Percentiles rank a stretch among this genome's conserved stretches.
Conservation (phyloP, 176 grass and related monocot species). For the Urochloa ruziziensis region DNA sequence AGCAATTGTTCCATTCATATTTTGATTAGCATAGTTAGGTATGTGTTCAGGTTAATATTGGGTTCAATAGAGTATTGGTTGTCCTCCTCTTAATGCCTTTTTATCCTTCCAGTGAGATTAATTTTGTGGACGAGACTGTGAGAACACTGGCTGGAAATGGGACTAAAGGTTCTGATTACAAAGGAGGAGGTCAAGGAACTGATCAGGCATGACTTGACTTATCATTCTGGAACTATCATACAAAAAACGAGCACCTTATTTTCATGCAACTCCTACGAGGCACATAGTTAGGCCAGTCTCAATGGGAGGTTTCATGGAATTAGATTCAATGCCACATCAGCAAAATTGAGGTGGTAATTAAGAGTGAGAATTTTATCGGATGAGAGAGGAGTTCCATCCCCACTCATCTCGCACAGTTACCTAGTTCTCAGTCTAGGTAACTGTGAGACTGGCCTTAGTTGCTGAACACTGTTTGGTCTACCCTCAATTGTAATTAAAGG, state of each 20-base stretch:
- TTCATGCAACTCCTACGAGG: neutral
- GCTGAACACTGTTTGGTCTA: neutral
- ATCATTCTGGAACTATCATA: constrained; percentile 2
- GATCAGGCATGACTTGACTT: constrained; percentile 54
- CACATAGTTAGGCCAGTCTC: too few relatives aligned
- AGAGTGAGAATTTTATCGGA: too few relatives aligned
- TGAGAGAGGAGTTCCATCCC: too few relatives aligned
- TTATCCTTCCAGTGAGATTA: constrained; percentile 64
- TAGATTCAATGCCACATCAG: too few relatives aligned
- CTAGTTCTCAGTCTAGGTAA: too few relatives aligned
- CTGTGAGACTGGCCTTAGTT: too few relatives aligned
- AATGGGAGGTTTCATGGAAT: too few relatives aligned
- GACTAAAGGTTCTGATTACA: constrained; percentile 90
- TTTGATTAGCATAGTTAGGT: constrained; percentile 16
- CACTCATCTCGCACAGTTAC: too few relatives aligned
- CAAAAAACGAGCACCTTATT: neutral
- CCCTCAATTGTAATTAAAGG: neutral
- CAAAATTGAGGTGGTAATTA: too few relatives aligned
- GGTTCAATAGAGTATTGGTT: constrained; percentile 4
- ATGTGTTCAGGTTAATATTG: neutral
- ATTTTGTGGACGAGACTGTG: constrained; percentile 90
- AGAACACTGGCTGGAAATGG: constrained; percentile 95
- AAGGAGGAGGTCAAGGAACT: constrained; percentile 74
- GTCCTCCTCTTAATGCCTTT: constrained; percentile 8
- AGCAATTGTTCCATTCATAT: constrained; percentile 1